Percentiles rank a stretch among this genome's conserved stretches.
Conservation (phyloP, 768 basidiomycete species). For the Tricholoma terreum region DNA sequence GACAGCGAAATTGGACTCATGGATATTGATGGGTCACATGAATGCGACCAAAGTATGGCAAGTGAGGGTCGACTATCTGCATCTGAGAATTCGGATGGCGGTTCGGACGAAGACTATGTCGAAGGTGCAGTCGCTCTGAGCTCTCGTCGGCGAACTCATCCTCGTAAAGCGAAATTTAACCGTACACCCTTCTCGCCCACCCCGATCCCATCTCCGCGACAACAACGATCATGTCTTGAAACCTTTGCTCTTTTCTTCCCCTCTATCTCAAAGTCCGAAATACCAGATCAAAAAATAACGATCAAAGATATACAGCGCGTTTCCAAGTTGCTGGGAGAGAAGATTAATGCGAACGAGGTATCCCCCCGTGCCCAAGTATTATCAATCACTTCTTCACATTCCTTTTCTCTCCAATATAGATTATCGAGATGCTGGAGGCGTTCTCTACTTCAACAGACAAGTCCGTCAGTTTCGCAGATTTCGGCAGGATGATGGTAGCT, state of each 20-base stretch:
- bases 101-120: conserved; percentile 32
- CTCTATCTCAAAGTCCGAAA: conserved; percentile 38
- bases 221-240: conserved; percentile 50
- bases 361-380: background rate
- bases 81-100: conserved; percentile 15
- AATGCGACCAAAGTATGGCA: conserved; percentile 17
- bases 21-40: conserved; percentile 18
- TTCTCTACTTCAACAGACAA: conserved; percentile 72
- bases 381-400: background rate
- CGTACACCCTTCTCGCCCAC: conserved; percentile 3
- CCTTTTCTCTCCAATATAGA: conserved; percentile 36
- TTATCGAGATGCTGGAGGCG: conserved; percentile 74
- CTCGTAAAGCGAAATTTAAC: conserved; percentile 4
- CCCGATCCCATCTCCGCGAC: conserved; percentile 44
- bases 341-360: conserved; percentile 73
- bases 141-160: conserved; percentile 17
- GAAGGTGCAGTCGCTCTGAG: conserved; percentile 21
- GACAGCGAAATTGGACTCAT: conserved; percentile 25
- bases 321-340: conserved; percentile 64
- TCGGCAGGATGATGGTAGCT: conserved; percentile 70
- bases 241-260: conserved; percentile 79
- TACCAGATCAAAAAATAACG: conserved; percentile 54
- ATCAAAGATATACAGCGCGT: conserved; percentile 64
- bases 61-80: conserved; percentile 17
- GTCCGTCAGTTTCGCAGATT: conserved; percentile 65